phyloP scores from a whole-genome alignment of 805 yeast species.

The Cyberlindnera petersonii region DNA sequence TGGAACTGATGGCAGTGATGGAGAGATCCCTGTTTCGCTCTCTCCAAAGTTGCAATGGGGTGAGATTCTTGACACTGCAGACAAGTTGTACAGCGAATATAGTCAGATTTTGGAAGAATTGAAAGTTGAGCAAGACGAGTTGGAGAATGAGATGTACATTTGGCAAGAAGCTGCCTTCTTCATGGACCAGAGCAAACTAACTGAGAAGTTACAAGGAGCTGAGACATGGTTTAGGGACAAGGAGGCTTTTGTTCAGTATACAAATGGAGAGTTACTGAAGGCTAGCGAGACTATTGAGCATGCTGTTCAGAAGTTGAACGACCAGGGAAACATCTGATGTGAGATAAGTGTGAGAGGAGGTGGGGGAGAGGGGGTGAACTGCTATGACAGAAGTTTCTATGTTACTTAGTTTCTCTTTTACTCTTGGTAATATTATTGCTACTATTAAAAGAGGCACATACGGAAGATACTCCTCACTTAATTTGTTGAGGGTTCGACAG shows the following conservation, averaged over 20 bases:
- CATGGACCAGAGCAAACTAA: constrained; percentile 23
- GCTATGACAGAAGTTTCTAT: too few relatives aligned
- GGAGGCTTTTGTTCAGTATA: constrained; percentile 19
- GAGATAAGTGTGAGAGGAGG: too few relatives aligned
- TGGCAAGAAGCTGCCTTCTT: constrained; percentile 29
- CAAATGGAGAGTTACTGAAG: constrained; percentile 21
- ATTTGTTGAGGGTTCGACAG: too few relatives aligned
- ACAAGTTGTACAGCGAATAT: constrained; percentile 21
- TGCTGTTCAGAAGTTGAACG: constrained; percentile 20
- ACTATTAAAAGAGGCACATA: too few relatives aligned
- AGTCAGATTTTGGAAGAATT: constrained; percentile 20
- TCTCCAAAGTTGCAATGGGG: too few relatives aligned
- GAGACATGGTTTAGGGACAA: constrained; percentile 26
- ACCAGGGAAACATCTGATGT: too few relatives aligned
- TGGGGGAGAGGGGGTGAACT: too few relatives aligned
- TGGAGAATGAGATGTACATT: constrained; percentile 21
- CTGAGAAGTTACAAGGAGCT: constrained; percentile 15
- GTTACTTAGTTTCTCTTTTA: too few relatives aligned
- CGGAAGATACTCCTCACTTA: too few relatives aligned
- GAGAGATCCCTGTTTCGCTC: constrained; percentile 3
- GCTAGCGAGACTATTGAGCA: constrained; percentile 25
- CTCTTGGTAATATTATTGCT: too few relatives aligned
- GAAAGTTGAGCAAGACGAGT: constrained; percentile 22
- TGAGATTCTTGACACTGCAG: constrained; percentile 15
- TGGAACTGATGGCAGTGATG: background rate